Conservation (phyloP, 768 basidiomycete species). For the Pulveroboletus sp. region DNA sequence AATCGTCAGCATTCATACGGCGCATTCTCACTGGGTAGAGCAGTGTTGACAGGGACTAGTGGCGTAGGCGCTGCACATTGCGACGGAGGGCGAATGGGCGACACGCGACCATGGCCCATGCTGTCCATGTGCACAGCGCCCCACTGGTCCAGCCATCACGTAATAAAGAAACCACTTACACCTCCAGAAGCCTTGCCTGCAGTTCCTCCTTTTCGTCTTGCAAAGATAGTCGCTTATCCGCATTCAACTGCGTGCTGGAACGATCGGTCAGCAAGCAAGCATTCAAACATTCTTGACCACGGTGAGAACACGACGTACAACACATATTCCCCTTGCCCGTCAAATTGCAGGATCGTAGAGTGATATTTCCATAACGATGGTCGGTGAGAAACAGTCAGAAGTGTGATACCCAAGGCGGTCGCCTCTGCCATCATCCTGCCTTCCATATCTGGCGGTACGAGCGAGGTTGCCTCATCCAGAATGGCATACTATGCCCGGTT, state of each 20-base stretch:
- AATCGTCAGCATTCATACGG: neutral
- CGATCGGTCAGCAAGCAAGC: neutral
- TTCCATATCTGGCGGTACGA: conserved; percentile 91
- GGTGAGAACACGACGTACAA: conserved; percentile 56
- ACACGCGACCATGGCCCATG: neutral
- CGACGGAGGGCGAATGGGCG: neutral
- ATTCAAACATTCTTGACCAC: neutral
- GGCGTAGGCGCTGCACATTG: neutral
- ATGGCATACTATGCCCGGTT: conserved; percentile 73
- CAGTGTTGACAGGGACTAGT: neutral
- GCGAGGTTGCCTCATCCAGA: conserved; percentile 92
- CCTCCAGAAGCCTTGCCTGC: conserved; percentile 81
- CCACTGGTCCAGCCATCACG: neutral
- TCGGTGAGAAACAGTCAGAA: conserved; percentile 92
- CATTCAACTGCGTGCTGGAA: conserved; percentile 78
- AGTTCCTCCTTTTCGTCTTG: conserved; percentile 93
- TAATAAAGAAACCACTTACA: conserved; percentile 48
- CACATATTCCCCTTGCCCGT: conserved; percentile 92
- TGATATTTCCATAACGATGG: conserved; percentile 94
- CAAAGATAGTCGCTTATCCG: conserved; percentile 81
- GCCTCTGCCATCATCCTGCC: conserved; percentile 94
- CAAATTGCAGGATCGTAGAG: conserved; percentile 82
- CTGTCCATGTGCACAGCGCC: neutral
- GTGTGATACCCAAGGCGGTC: conserved; percentile 79
- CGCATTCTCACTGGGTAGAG: neutral